Base-by-base conservation (phyloP, 1,284 basidiomycete genomes). In the Coriolopsis trogii region DNA sequence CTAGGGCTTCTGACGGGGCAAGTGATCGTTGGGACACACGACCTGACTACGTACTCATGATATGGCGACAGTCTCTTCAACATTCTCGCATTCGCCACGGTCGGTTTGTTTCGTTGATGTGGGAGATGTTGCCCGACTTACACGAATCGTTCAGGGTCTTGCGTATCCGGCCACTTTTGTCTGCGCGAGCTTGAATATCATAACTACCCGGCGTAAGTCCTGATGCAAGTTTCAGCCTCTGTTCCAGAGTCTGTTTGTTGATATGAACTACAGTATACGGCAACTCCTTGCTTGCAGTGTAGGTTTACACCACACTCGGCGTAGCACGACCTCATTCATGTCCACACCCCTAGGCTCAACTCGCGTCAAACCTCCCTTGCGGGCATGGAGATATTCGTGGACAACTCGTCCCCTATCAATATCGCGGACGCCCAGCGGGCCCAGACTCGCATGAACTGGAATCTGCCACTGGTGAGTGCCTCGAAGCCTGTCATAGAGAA, bases 321-420 rank as follows among this genome's bases (percentile, higher is more conserved):
- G 21, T 42, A 4, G 13, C 12, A 13, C 16, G 16, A 36, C 1
- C 26, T 43, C 15, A 43, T 26, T 6, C n/a, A 2, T 2, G 4
- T 21, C 12, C 18, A 10, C 25, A 1, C 20, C 15, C 26, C n/a
- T 24, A 52, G 44, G 34, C 26, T 52, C 21, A 52, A 52, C 41
- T 26, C 40, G 8, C 50, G 44, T 23, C 26, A 52, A 24, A 16
- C 30, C n/a, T 31, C 38, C 6, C 26, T 38, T 16, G 50, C 40
- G 12, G 50, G 45, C n/a, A 52, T 52, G 50, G 44, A 52, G 45
- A 47, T 52, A 9, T 46, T 52, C 34, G 15, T 39, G 5, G 50
- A 52, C 40, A 30, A n/a, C 39, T 36, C 34, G 9, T 33, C 38
- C 30, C 34, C 16, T 15, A 6, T 52, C n/a, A 42, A 23, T n/a